Evolutionary conservation across 768 basidiomycete species (phyloP), one percentile per base, ranked within the genome.

Genomic region (Hygrophoropsis aurantiaca): DNA sequence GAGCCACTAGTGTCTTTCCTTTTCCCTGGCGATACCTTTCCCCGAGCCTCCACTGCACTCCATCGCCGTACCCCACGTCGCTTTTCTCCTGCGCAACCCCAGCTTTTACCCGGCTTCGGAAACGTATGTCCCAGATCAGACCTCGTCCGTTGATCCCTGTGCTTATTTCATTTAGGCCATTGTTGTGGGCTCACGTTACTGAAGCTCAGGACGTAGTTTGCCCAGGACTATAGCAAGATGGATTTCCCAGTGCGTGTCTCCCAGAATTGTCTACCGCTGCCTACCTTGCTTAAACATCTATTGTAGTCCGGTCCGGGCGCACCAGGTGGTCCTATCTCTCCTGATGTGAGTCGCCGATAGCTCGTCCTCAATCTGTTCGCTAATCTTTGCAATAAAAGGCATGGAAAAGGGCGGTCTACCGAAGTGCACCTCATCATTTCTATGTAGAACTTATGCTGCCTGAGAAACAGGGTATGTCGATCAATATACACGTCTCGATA

Each of bases 391-490:
- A 50, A 8, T 19, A 49, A 24, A 43, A 89, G 85, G 60, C 70
- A 38, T 84, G 75, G 64, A 83, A 82, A 57, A 65, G 82, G 51
- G 83, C 83, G 7, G 74, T 89, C 6, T 70, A 80, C 53, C 79
- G 74, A 25, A 62, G 74, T 24, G 70, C 87, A 4, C 88, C 88
- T 6, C 69, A 65, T 15, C 65, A 70, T 42, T 90, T 90, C 51
- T 64, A 68, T 0, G 78, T 87, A 5, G 77, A 81, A 40, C 71
- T 83, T 49, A 71, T 88, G 11, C 63, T 71, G 3, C 79, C 85
- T 10, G 67, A 68, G 33, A 87, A 86, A 57, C 73, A 80, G 39
- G 78, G 84, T 80, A 51, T 50, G 66, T 57, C 60, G 57, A 35
- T 44, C 27, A 21, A 20, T 50, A 7, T 9, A 27, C 40, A 13